Evolutionary conservation across 2,329 filamentous ascomycete genomes (phyloP).

Genomic region (Sodiomyces alkalinus): DNA sequence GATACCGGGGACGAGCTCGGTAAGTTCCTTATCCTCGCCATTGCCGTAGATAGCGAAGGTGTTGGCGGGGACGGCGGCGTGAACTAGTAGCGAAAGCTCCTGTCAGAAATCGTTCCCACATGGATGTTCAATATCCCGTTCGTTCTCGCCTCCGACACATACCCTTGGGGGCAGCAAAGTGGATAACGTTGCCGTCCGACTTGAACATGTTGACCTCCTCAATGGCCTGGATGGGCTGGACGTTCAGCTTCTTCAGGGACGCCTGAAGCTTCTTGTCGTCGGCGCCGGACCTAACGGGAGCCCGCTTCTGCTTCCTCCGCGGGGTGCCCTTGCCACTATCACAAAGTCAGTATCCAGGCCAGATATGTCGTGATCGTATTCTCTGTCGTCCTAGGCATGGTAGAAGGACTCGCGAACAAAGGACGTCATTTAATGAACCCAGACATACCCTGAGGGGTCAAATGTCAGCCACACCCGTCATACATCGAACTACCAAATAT

Average conservation of each 20-base stretch:
- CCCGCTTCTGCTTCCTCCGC: conserved; percentile 96
- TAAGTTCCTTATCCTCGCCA: conserved; percentile 99
- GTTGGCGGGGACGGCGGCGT: conserved; percentile 93
- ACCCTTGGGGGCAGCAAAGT: conserved; percentile 98
- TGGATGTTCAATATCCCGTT: no score
- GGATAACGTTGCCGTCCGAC: conserved; percentile 98
- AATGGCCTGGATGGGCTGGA: conserved; percentile 97
- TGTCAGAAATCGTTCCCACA: no score
- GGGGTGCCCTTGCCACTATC: conserved; percentile 92
- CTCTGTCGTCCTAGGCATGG: not conserved
- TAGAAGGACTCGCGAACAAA: conserved; percentile 2
- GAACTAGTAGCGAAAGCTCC: conserved; percentile 49
- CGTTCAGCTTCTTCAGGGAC: conserved; percentile 97
- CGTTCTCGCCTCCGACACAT: conserved; percentile 20
- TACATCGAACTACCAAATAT: conserved; percentile 3
- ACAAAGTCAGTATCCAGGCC: conserved; percentile 13
- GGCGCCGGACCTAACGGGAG: conserved; percentile 78
- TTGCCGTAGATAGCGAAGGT: conserved; percentile 99
- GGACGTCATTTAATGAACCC: conserved; percentile 7
- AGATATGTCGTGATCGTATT: no score
- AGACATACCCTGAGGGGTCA: conserved; percentile 27
- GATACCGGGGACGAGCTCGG: conserved; percentile 96
- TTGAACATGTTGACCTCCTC: conserved; percentile 99
- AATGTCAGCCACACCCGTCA: conserved; percentile 6
- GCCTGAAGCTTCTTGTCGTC: conserved; percentile 99